Percentiles rank a stretch among this genome's conserved stretches.
phyloP scores from a whole-genome alignment of 2,329 filamentous ascomycete species.

The Neurospora sp. region DNA sequence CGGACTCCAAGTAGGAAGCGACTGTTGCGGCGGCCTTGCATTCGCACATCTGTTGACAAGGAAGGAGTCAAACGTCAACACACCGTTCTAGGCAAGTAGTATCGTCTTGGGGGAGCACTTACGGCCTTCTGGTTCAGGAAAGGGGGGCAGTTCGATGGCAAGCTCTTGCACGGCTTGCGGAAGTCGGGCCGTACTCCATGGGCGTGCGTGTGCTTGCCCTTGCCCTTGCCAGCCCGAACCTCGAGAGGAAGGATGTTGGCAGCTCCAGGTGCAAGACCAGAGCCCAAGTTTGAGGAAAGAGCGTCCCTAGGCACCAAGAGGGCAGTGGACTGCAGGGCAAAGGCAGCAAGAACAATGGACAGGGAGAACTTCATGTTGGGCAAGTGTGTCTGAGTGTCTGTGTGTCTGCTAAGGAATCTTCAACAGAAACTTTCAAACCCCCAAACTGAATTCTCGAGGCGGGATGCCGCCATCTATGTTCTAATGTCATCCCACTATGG shows the following conservation, averaged over 20 bases:
- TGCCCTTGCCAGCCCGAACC: background rate
- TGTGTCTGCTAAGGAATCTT: background rate
- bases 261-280: background rate
- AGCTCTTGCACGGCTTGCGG: slow-evolving; percentile 10
- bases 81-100: background rate
- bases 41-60: slow-evolving; percentile 11
- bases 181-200: slow-evolving; percentile 11
- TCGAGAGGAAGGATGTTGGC: slow-evolving; percentile 1
- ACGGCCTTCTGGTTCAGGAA: slow-evolving; percentile 13
- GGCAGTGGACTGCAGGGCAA: background rate
- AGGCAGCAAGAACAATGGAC: background rate
- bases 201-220: slow-evolving; percentile 4
- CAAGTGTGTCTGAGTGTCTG: background rate
- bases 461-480: background rate
- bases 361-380: slow-evolving; percentile 7
- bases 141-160: slow-evolving; percentile 7
- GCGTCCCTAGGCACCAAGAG: background rate
- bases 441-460: background rate
- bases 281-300: background rate
- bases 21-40: slow-evolving; percentile 12
- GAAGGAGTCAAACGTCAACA: background rate
- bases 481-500: background rate
- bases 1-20: slow-evolving; percentile 13
- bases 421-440: background rate
- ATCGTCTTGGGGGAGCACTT: slow-evolving; percentile 1